These are phyloP conservation scores for Saccharomycopsis selenospora DNA, from an alignment of 805 yeast genomes.

Conservation along the genomic window DNA sequence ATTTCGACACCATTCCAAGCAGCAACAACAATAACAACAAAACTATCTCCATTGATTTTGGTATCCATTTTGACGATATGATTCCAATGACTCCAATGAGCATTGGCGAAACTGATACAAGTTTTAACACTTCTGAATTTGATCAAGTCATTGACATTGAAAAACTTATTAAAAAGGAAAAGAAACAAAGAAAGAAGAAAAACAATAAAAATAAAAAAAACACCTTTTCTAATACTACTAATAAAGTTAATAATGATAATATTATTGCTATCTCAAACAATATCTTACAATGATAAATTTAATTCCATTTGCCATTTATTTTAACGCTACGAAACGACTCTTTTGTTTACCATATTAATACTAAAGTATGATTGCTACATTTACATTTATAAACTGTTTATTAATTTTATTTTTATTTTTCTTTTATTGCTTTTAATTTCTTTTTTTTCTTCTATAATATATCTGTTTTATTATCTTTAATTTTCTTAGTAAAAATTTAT, in stretches of 20 bases:
- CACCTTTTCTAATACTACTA: too few relatives aligned
- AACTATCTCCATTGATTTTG: neutral
- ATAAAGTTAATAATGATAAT: too few relatives aligned
- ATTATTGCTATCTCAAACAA: neutral
- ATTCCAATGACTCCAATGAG: conserved; percentile 11
- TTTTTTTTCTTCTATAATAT: neutral
- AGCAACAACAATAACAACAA: neutral
- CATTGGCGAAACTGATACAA: conserved; percentile 17
- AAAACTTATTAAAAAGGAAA: conserved; percentile 6
- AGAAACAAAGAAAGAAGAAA: conserved; percentile 7
- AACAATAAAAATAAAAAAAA: neutral
- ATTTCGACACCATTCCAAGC: too few relatives aligned
- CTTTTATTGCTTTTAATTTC: neutral
- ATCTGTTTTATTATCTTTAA: neutral
- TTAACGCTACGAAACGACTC: too few relatives aligned
- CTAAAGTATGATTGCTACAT: too few relatives aligned
- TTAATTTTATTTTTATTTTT: too few relatives aligned
- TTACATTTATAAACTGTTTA: too few relatives aligned
- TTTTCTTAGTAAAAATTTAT: too few relatives aligned
- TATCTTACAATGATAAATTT: neutral
- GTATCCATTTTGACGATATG: neutral
- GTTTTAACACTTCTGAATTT: conserved; percentile 7
- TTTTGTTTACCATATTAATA: too few relatives aligned
- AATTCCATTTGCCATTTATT: too few relatives aligned
- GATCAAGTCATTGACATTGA: conserved; percentile 18